Evolutionary conservation across 108 stramenopile species (phyloP).

Genomic region (Cyclotella cryptica): DNA sequence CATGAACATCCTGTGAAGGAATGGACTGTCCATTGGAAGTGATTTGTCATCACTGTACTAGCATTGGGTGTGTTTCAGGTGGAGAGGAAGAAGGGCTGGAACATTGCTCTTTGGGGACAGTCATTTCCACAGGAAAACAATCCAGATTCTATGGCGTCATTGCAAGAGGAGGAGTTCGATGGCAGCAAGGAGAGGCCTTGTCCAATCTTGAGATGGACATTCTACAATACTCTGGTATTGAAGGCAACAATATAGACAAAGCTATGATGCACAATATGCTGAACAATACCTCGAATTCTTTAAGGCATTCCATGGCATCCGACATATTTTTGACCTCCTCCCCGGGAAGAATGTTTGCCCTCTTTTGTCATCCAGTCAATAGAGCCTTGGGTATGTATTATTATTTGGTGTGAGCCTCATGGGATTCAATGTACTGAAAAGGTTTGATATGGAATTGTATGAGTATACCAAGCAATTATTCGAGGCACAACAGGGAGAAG

Average conservation of each 20-base stretch:
- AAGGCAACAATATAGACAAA: not conserved
- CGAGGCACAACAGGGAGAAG: constrained; percentile 30
- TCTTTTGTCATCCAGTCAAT: constrained; percentile 59
- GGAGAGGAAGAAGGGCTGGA: not conserved
- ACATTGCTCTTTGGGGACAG: not conserved
- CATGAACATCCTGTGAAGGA: not conserved
- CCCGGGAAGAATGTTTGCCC: constrained; percentile 45
- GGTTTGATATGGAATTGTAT: constrained; percentile 54
- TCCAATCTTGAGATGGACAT: not conserved
- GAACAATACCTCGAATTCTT: constrained; percentile 36
- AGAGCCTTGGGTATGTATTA: too few species aligned
- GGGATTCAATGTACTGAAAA: constrained; percentile 46
- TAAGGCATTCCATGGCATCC: constrained; percentile 35
- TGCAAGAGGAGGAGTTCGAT: too few species aligned
- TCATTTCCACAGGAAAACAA: not conserved
- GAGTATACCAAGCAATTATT: constrained; percentile 47
- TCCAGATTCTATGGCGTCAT: too few species aligned
- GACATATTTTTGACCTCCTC: constrained; percentile 16
- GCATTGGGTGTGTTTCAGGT: not conserved
- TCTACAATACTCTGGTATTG: not conserved
- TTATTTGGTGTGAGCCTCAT: too few species aligned
- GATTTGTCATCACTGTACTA: not conserved
- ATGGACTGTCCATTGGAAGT: not conserved
- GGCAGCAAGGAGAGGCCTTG: not conserved
- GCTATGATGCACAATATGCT: not conserved